phyloP scores from a whole-genome alignment of 352 stramenopile genomes.

The Albugo laibachii region DNA sequence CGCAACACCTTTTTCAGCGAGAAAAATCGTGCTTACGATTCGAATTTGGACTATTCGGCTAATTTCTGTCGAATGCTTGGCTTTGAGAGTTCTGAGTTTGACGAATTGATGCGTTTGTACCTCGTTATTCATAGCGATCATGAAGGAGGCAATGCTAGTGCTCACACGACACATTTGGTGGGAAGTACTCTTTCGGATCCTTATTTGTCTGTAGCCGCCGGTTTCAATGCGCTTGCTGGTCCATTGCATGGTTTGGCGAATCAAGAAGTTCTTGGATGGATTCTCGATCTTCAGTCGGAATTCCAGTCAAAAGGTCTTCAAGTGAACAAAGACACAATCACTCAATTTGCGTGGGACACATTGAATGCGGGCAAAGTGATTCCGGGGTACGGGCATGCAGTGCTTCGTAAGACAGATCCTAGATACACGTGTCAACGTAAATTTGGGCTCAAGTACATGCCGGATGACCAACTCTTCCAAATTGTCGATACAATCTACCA shows the following conservation, averaged over 20 bases:
- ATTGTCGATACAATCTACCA: slow-evolving; percentile 99
- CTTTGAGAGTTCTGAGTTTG: slow-evolving; percentile 90
- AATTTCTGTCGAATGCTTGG: slow-evolving; percentile 99
- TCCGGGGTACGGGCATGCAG: slow-evolving; percentile 94
- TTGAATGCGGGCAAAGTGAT: slow-evolving; percentile 98
- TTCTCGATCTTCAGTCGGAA: slow-evolving; percentile 88
- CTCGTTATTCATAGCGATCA: slow-evolving; percentile 99
- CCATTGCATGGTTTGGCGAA: slow-evolving; percentile 97
- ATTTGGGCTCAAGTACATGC: slow-evolving; percentile 99
- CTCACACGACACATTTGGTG: slow-evolving; percentile 97
- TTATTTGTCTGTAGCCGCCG: slow-evolving; percentile 92
- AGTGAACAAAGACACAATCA: slow-evolving; percentile 97
- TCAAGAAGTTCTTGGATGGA: slow-evolving; percentile 94
- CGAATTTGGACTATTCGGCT: slow-evolving; percentile 93
- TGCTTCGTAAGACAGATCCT: slow-evolving; percentile 97
- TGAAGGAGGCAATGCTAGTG: slow-evolving; percentile 96
- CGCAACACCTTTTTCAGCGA: slow-evolving; percentile 97
- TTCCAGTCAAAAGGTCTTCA: slow-evolving; percentile 91
- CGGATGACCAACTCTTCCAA: slow-evolving; percentile 97
- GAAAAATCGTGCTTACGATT: slow-evolving; percentile 82
- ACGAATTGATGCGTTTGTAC: slow-evolving; percentile 99
- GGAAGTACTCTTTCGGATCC: slow-evolving; percentile 94
- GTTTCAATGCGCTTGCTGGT: slow-evolving; percentile 94
- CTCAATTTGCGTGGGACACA: slow-evolving; percentile 97
- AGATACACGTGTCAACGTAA: slow-evolving; percentile 98